Evolutionary conservation across 306 rosid genomes (phyloP).

Genomic region (Gleditsia sinensis): DNA sequence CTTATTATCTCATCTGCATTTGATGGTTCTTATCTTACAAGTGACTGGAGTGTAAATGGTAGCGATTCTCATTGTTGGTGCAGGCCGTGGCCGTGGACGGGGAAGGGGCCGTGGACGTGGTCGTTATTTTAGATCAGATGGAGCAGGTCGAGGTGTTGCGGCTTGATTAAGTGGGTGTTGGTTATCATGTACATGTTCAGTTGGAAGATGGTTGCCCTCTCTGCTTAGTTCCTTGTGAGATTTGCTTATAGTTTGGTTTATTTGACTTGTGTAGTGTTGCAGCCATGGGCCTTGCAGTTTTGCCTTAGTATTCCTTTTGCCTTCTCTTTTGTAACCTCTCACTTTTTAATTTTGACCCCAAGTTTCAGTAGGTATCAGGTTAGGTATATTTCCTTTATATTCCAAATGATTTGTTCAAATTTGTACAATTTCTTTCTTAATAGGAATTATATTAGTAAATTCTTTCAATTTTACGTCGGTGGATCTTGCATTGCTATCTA

Average conservation of each 20-base stretch:
- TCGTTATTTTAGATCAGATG: constrained; percentile 46
- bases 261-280: constrained; percentile 37
- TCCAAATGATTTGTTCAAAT: constrained; percentile 3
- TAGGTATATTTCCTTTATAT: constrained; percentile 29
- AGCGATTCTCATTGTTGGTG: constrained; percentile 21
- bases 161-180: constrained; percentile 51
- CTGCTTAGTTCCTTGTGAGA: constrained; percentile 47
- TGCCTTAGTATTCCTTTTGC: constrained; percentile 42
- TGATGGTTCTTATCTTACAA: not conserved
- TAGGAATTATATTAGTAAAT: constrained; percentile 50
- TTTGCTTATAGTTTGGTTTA: constrained; percentile 39
- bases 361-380: constrained; percentile 24
- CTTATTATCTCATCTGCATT: constrained; percentile 1
- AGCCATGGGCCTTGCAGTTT: constrained; percentile 52
- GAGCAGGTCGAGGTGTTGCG: constrained; percentile 56
- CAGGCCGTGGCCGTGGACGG: constrained; percentile 80
- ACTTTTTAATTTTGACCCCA: constrained; percentile 18
- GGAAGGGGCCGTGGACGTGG: constrained; percentile 78
- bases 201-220: constrained; percentile 50
- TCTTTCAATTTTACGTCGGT: constrained; percentile 36
- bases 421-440: constrained; percentile 39
- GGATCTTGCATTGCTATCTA: constrained; percentile 20
- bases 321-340: constrained; percentile 29
- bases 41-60: not conserved
- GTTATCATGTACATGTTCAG: constrained; percentile 38